These are phyloP conservation scores for Penicillium sp. DNA, from an alignment of 2,329 filamentous ascomycete genomes.

Conservation along the genomic window DNA sequence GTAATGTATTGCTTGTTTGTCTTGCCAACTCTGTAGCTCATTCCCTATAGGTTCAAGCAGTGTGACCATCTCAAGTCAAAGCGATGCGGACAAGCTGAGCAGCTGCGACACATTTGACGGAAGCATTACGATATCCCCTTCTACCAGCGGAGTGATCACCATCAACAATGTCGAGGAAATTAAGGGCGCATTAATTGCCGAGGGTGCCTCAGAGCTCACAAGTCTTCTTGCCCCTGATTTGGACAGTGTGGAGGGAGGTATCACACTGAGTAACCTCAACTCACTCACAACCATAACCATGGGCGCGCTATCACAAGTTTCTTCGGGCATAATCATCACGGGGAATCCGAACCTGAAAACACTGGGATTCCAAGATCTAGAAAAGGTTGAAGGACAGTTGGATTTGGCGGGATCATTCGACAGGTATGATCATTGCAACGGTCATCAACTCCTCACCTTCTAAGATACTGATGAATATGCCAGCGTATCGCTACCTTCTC, in stretches of 20 bases:
- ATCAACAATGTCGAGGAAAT: conserved; percentile 41
- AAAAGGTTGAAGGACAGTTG: conserved; percentile 27
- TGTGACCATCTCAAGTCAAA: conserved; percentile 44
- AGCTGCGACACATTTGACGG: conserved; percentile 44
- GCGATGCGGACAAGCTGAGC: conserved; percentile 32
- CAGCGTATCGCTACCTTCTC: conserved; percentile 27
- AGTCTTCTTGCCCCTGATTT: conserved; percentile 21
- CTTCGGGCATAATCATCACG: conserved; percentile 21
- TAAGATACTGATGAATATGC: neutral
- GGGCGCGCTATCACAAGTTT: conserved; percentile 17
- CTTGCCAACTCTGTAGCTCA: neutral
- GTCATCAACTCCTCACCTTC: neutral
- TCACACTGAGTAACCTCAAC: conserved; percentile 23
- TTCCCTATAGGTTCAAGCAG: conserved; percentile 41
- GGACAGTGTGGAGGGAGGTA: conserved; percentile 18
- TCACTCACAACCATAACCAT: conserved; percentile 24
- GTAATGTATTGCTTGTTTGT: neutral
- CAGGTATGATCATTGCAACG: conserved; percentile 15
- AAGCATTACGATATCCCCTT: conserved; percentile 41
- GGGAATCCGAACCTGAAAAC: conserved; percentile 24
- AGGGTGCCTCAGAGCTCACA: conserved; percentile 19
- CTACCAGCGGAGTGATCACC: conserved; percentile 39
- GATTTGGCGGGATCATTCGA: conserved; percentile 26
- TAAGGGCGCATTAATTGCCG: conserved; percentile 24
- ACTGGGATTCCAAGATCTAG: conserved; percentile 23